Evolutionary conservation across 169 alveolate species (phyloP).

Genomic region (Ichthyophthirius multifiliis): DNA sequence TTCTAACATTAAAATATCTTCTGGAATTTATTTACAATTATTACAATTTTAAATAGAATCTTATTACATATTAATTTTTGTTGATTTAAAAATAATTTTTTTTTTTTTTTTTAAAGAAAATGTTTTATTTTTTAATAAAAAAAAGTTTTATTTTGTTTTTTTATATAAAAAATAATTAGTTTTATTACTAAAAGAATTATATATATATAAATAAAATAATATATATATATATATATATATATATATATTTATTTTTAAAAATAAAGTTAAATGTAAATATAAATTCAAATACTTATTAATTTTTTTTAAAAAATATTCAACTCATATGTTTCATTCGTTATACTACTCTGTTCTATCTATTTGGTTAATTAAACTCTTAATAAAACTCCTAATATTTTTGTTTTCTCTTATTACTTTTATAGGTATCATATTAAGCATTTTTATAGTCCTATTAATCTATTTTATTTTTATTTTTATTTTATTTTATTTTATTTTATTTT

Average conservation of each 20-base stretch:
- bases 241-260: no score
- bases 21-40: slow-evolving; percentile 62
- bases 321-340: background rate
- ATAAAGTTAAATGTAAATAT: no score
- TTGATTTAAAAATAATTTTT: no score
- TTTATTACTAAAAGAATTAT: no score
- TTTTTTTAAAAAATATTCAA: background rate
- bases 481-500: background rate
- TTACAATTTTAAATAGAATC: slow-evolving; percentile 50
- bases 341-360: background rate
- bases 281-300: no score
- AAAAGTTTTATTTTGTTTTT: no score
- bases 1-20: slow-evolving; percentile 71
- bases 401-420: background rate
- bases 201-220: no score
- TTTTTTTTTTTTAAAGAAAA: no score
- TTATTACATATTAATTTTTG: no score
- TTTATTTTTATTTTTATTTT: background rate
- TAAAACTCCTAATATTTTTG: background rate
- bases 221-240: no score
- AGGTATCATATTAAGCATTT: slow-evolving; percentile 16
- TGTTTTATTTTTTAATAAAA: no score
- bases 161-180: no score
- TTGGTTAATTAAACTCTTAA: background rate
- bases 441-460: slow-evolving; percentile 13